Conservation (phyloP, 2,329 filamentous ascomycete genomes). For the Scedosporium dehoogii region DNA sequence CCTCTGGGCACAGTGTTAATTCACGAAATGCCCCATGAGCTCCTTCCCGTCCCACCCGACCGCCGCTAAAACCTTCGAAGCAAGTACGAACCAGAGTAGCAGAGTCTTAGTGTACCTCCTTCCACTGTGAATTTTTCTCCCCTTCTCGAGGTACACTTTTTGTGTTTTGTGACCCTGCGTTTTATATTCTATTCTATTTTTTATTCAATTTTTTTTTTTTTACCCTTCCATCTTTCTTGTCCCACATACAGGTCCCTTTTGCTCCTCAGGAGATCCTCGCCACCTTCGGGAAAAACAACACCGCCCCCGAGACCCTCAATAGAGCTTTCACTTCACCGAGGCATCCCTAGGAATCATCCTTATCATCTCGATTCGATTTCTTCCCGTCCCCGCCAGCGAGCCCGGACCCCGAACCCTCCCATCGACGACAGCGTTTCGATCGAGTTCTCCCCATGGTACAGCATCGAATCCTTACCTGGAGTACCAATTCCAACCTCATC, state of each 20-base stretch:
- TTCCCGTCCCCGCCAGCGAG: background rate
- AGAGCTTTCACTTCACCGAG: background rate
- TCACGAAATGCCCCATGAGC: background rate
- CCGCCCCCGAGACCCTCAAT: background rate
- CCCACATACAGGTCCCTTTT: background rate
- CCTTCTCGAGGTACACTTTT: background rate
- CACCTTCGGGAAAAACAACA: background rate
- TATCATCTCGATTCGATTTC: background rate
- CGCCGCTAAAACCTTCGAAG: background rate
- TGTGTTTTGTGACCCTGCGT: background rate
- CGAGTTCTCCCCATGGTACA: background rate
- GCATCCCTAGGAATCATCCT: constrained; percentile 1
- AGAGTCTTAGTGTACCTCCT: too few relatives aligned
- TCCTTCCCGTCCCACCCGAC: constrained; percentile 1
- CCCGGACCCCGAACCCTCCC: background rate
- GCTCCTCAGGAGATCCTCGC: background rate
- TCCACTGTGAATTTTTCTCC: background rate
- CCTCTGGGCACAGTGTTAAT: background rate
- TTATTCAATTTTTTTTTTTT: background rate
- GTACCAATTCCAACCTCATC: background rate
- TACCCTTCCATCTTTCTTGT: background rate
- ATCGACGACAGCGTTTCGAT: background rate
- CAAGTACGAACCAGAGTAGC: background rate
- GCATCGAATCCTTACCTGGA: background rate
- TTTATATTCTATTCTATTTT: background rate